phyloP scores from a whole-genome alignment of 306 rosid species.

The Nissolia schottii region DNA sequence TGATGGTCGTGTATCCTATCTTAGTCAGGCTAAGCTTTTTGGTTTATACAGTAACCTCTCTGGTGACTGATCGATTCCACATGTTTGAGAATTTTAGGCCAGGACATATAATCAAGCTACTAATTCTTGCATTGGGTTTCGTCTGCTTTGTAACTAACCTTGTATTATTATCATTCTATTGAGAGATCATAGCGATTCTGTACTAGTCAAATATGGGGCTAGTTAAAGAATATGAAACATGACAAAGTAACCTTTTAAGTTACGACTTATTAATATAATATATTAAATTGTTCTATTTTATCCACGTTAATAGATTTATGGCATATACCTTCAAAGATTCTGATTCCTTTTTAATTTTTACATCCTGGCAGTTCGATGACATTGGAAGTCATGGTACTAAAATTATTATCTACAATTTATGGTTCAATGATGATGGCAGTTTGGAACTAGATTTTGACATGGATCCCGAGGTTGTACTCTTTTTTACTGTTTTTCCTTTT shows the following conservation, averaged over 20 bases:
- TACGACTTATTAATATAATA: neutral
- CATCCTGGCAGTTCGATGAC: slow-evolving; percentile 54
- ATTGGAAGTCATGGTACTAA: slow-evolving; percentile 79
- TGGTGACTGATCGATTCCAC: neutral
- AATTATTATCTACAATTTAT: slow-evolving; percentile 75
- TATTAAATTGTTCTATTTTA: neutral
- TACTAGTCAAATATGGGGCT: neutral
- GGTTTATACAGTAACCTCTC: neutral
- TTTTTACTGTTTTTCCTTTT: neutral
- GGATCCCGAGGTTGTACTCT: slow-evolving; percentile 68
- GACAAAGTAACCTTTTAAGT: neutral
- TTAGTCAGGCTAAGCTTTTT: neutral
- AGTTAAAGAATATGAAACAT: neutral
- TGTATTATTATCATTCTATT: neutral
- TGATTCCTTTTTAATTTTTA: slow-evolving; percentile 1
- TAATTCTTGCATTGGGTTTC: neutral
- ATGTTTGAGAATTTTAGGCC: neutral
- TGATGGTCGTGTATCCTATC: neutral
- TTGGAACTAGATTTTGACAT: slow-evolving; percentile 70
- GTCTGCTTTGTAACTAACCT: neutral
- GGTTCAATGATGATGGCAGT: slow-evolving; percentile 56
- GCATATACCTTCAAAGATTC: slow-evolving; percentile 10
- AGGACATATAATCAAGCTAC: neutral
- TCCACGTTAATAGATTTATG: neutral
- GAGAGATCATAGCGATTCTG: neutral